phyloP scores from a whole-genome alignment of 2,329 filamentous ascomycete species.

The Geoglossum cookeanum region DNA sequence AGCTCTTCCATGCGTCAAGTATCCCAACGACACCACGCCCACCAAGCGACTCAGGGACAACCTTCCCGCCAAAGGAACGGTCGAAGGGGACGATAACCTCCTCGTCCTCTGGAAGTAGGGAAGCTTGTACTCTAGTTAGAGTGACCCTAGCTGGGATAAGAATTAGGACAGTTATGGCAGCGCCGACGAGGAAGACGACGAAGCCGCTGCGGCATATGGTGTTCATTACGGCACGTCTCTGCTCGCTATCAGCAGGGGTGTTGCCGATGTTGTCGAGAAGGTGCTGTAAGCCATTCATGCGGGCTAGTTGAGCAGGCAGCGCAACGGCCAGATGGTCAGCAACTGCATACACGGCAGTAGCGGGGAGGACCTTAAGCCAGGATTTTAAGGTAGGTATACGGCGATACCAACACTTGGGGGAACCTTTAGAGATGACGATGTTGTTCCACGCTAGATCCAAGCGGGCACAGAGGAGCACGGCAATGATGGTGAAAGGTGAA shows the following conservation, averaged over 20 bases:
- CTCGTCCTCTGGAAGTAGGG: constrained; percentile 61
- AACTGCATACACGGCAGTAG: constrained; percentile 41
- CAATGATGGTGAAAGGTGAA: constrained; percentile 29
- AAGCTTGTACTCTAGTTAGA: constrained; percentile 69
- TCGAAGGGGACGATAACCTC: constrained; percentile 83
- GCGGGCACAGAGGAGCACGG: constrained; percentile 43
- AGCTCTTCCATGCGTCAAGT: constrained; percentile 59
- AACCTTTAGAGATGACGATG: constrained; percentile 57
- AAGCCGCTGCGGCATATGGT: constrained; percentile 10
- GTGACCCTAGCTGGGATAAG: constrained; percentile 60
- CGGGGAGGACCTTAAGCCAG: constrained; percentile 52
- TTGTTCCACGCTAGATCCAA: constrained; percentile 68
- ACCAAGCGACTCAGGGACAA: constrained; percentile 54
- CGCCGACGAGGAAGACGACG: constrained; percentile 18
- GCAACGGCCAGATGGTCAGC: constrained; percentile 29
- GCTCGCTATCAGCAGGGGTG: constrained; percentile 11
- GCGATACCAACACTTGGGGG: constrained; percentile 41
- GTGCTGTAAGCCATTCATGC: constrained; percentile 28
- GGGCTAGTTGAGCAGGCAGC: constrained; percentile 29
- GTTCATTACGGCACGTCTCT: constrained; percentile 19
- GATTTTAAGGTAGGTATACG: constrained; percentile 48
- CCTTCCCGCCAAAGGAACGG: constrained; percentile 60
- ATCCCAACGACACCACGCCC: constrained; percentile 53
- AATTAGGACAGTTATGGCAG: constrained; percentile 24
- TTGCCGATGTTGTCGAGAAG: constrained; percentile 13